Percentiles rank a stretch among this genome's conserved stretches.
Evolutionary conservation across 2,329 filamentous ascomycete species (phyloP).

Genomic region (Parastagonospora avenae): DNA sequence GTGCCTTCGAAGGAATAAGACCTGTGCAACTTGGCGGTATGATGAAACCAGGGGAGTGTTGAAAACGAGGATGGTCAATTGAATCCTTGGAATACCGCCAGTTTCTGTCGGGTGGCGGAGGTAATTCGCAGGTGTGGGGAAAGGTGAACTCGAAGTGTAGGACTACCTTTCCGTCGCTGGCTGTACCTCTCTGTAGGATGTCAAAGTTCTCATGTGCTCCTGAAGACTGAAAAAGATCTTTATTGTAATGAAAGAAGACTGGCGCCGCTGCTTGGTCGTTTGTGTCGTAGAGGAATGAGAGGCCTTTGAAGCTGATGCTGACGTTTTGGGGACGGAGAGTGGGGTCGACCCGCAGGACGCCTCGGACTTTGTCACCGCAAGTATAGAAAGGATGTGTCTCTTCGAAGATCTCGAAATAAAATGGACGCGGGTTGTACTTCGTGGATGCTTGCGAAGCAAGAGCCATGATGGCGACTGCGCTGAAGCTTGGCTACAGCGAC

Average conservation of each 20-base stretch:
- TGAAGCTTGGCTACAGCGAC: background rate
- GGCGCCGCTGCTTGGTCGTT: conserved; percentile 15
- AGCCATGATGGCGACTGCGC: conserved; percentile 8
- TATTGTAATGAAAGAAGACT: conserved; percentile 21
- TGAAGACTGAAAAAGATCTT: conserved; percentile 26
- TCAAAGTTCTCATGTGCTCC: conserved; percentile 25
- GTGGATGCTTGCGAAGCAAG: conserved; percentile 12
- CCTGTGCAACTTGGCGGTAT: conserved; percentile 22
- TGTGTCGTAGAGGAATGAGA: conserved; percentile 15
- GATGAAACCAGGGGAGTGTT: conserved; percentile 28
- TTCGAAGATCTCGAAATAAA: conserved; percentile 21
- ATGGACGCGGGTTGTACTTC: conserved; percentile 11
- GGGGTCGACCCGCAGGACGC: conserved; percentile 25
- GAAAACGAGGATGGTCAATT: conserved; percentile 27
- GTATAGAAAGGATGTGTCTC: conserved; percentile 20
- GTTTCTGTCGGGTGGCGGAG: conserved; percentile 14
- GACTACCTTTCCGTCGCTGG: conserved; percentile 25
- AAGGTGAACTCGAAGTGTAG: conserved; percentile 35
- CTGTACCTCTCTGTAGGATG: conserved; percentile 23
- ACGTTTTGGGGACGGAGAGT: conserved; percentile 23
- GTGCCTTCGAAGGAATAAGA: background rate
- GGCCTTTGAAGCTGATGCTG: conserved; percentile 20
- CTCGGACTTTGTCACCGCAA: conserved; percentile 25
- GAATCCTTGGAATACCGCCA: conserved; percentile 23
- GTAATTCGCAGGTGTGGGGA: conserved; percentile 19